Conservation (phyloP, 805 yeast genomes). For the Barnettozyma sucrosica region DNA sequence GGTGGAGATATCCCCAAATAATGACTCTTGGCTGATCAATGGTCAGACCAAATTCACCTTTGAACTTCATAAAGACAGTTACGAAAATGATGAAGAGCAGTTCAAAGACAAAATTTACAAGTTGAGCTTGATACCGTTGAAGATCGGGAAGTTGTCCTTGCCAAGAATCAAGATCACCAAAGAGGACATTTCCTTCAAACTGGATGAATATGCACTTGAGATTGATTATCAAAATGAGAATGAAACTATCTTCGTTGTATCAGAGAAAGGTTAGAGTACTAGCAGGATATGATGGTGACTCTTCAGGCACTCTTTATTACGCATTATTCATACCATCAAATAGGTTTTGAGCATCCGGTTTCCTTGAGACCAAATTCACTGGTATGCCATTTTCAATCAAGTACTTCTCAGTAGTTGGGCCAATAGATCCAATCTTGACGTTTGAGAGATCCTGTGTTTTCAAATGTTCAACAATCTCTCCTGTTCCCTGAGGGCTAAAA, state of each 20-base stretch:
- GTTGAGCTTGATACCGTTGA: slow-evolving; percentile 63
- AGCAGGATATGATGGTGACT: background rate
- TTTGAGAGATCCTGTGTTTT: slow-evolving; percentile 5
- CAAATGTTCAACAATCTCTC: slow-evolving; percentile 48
- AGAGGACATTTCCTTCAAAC: slow-evolving; percentile 23
- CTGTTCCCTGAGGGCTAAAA: slow-evolving; percentile 89
- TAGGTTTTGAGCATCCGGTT: slow-evolving; percentile 66
- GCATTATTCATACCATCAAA: slow-evolving; percentile 28
- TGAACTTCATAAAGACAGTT: slow-evolving; percentile 24
- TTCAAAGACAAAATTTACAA: slow-evolving; percentile 20
- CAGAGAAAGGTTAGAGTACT: slow-evolving; percentile 33
- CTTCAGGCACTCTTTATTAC: background rate
- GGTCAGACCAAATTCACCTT: slow-evolving; percentile 61
- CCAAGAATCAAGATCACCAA: slow-evolving; percentile 54
- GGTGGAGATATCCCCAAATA: slow-evolving; percentile 42
- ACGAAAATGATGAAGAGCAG: slow-evolving; percentile 11
- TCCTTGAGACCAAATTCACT: slow-evolving; percentile 60
- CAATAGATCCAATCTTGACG: slow-evolving; percentile 68
- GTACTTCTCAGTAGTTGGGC: slow-evolving; percentile 82
- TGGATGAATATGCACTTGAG: slow-evolving; percentile 42
- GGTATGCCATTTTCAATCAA: slow-evolving; percentile 44
- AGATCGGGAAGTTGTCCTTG: slow-evolving; percentile 62
- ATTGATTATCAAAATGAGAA: slow-evolving; percentile 61
- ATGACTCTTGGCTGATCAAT: slow-evolving; percentile 75
- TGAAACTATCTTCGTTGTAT: slow-evolving; percentile 65